phyloP scores from a whole-genome alignment of 495 filamentous ascomycete species.

The Oidiodendron maius region DNA sequence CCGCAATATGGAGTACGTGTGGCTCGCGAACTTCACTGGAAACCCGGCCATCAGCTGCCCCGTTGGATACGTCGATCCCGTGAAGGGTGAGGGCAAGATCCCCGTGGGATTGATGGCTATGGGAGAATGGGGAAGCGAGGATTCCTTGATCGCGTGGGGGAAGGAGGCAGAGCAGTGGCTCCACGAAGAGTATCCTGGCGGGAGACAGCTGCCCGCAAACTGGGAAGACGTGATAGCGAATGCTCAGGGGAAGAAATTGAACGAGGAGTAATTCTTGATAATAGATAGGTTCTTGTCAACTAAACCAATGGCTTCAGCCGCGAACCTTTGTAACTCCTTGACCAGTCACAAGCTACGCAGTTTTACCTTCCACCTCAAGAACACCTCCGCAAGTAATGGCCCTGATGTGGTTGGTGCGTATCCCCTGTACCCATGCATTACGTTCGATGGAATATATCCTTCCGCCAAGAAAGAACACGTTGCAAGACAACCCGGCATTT shows the following conservation, averaged over 20 bases:
- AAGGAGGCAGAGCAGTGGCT: slow-evolving; percentile 56
- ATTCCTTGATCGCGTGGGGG: slow-evolving; percentile 70
- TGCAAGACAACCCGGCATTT: no score
- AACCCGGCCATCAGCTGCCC: slow-evolving; percentile 75
- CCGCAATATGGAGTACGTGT: slow-evolving; percentile 82
- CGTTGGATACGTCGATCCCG: slow-evolving; percentile 55
- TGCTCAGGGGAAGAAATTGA: slow-evolving; percentile 8
- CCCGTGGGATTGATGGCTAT: slow-evolving; percentile 88
- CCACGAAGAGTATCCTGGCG: slow-evolving; percentile 32
- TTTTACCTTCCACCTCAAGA: no score
- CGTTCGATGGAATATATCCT: no score
- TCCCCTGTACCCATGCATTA: no score
- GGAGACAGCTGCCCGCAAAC: slow-evolving; percentile 30
- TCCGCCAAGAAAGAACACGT: no score
- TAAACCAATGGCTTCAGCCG: no score
- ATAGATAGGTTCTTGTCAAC: no score
- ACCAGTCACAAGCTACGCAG: no score
- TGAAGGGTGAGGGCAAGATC: slow-evolving; percentile 33
- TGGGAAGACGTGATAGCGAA: slow-evolving; percentile 34
- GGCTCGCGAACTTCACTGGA: slow-evolving; percentile 78
- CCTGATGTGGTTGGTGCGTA: no score
- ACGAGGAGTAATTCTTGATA: not conserved
- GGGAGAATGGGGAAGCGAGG: slow-evolving; percentile 84
- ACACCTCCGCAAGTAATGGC: no score
- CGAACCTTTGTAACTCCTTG: no score